phyloP scores from a whole-genome alignment of 2,329 filamentous ascomycete genomes.

The Graphilbum fragrans region DNA sequence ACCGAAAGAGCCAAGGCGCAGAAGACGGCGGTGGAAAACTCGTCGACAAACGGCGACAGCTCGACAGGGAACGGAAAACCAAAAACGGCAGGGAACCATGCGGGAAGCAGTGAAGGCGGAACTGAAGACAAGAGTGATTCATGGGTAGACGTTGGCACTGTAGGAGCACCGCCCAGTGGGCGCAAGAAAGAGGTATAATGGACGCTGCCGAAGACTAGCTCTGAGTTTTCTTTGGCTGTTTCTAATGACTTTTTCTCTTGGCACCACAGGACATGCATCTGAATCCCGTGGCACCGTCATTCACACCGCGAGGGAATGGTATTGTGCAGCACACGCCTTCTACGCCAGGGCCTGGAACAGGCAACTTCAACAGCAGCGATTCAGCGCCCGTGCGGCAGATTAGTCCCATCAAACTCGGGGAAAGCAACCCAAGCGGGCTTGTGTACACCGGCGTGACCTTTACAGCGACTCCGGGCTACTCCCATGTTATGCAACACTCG shows the following conservation, averaged over 20 bases:
- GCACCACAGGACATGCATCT: constrained; percentile 35
- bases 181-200: constrained; percentile 37
- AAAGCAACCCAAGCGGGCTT: too few species aligned
- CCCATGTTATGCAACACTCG: not conserved
- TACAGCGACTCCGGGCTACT: not conserved
- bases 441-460: constrained; percentile 1
- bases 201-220: constrained; percentile 22
- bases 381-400: too few species aligned
- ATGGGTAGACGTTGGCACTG: not conserved
- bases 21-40: not conserved
- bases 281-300: constrained; percentile 43
- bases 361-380: not conserved
- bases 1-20: constrained; percentile 23
- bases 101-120: not conserved
- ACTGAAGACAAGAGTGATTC: not conserved
- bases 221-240: constrained; percentile 26
- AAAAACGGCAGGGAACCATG: not conserved
- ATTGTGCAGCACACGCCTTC: constrained; percentile 6
- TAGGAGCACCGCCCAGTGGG: constrained; percentile 16
- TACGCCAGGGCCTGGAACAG: not conserved
- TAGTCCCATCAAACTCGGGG: not conserved
- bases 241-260: constrained; percentile 23
- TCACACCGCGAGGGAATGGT: constrained; percentile 32
- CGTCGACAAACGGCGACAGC: not conserved
- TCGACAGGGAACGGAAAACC: not conserved